Evolutionary conservation across 352 stramenopile species (phyloP).

Genomic region (Pythium dissotocum): DNA sequence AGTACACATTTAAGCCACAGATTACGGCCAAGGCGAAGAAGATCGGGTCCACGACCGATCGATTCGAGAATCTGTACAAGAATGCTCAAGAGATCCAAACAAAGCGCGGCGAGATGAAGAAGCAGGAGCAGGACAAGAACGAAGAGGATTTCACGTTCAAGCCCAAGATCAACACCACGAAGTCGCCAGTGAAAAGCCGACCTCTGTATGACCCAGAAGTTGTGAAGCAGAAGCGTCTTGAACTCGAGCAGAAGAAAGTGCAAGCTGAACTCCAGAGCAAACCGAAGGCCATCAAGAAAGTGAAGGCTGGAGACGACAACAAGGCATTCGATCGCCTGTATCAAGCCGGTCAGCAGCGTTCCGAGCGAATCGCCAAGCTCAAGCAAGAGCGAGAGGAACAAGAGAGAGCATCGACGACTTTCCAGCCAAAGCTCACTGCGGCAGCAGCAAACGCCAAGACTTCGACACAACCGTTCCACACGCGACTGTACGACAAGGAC

Average conservation of each 20-base stretch:
- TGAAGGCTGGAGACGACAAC: slow-evolving; percentile 33
- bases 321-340: slow-evolving; percentile 74
- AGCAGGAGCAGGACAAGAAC: slow-evolving; percentile 52
- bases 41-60: slow-evolving; percentile 37
- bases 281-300: slow-evolving; percentile 59
- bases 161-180: slow-evolving; percentile 67
- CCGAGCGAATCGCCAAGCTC: slow-evolving; percentile 62
- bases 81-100: slow-evolving; percentile 63
- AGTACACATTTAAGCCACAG: slow-evolving; percentile 66
- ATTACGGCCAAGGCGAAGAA: slow-evolving; percentile 69
- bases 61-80: slow-evolving; percentile 80
- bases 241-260: slow-evolving; percentile 72
- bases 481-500: slow-evolving; percentile 79
- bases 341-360: slow-evolving; percentile 55
- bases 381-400: slow-evolving; percentile 68
- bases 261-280: slow-evolving; percentile 63
- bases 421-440: slow-evolving; percentile 63
- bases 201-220: slow-evolving; percentile 75
- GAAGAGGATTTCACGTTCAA: slow-evolving; percentile 75
- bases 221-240: slow-evolving; percentile 67
- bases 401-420: slow-evolving; percentile 55
- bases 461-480: slow-evolving; percentile 67
- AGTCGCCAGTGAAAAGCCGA: slow-evolving; percentile 51
- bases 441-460: slow-evolving; percentile 14
- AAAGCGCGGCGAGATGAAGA: slow-evolving; percentile 67